Conservation (phyloP, 768 basidiomycete species). For the Hortiboletus campestris region DNA sequence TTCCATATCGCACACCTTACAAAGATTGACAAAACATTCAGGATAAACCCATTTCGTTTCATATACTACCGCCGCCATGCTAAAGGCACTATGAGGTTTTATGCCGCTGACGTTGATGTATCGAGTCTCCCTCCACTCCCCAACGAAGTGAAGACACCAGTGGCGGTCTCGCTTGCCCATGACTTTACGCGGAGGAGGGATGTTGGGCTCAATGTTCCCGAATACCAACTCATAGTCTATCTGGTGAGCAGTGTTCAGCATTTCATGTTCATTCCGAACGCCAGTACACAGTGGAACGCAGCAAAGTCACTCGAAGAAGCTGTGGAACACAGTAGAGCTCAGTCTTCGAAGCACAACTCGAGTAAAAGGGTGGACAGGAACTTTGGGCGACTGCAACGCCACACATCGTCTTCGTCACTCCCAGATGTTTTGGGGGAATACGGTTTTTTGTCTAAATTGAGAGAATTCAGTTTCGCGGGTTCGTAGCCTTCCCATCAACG, state of each 20-base stretch:
- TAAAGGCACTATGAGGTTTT: conserved; percentile 60
- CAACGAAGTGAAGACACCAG: conserved; percentile 20
- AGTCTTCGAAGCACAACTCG: not conserved
- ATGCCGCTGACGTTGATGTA: conserved; percentile 45
- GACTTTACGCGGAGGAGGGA: conserved; percentile 36
- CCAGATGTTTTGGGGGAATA: not conserved
- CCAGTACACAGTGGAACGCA: conserved; percentile 42
- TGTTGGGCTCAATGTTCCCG: conserved; percentile 5
- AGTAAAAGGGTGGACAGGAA: not conserved
- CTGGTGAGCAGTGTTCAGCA: conserved; percentile 34
- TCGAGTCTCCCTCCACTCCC: conserved; percentile 21
- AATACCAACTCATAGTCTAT: conserved; percentile 36
- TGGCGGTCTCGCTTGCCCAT: conserved; percentile 33
- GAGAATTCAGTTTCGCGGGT: conserved; percentile 27
- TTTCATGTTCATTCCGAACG: not conserved
- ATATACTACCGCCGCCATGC: conserved; percentile 56
- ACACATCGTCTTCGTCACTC: not conserved
- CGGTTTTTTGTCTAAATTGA: conserved; percentile 13
- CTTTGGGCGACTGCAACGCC: not conserved
- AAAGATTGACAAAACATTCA: conserved; percentile 12
- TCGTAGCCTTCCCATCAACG: not conserved
- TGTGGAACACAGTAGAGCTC: conserved; percentile 10
- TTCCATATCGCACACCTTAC: conserved; percentile 1
- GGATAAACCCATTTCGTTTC: conserved; percentile 26
- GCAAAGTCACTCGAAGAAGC: conserved; percentile 37